Evolutionary conservation across 1,284 basidiomycete genomes (phyloP), one percentile per base, ranked within the genome.

Genomic region (Moniliella sp.): DNA sequence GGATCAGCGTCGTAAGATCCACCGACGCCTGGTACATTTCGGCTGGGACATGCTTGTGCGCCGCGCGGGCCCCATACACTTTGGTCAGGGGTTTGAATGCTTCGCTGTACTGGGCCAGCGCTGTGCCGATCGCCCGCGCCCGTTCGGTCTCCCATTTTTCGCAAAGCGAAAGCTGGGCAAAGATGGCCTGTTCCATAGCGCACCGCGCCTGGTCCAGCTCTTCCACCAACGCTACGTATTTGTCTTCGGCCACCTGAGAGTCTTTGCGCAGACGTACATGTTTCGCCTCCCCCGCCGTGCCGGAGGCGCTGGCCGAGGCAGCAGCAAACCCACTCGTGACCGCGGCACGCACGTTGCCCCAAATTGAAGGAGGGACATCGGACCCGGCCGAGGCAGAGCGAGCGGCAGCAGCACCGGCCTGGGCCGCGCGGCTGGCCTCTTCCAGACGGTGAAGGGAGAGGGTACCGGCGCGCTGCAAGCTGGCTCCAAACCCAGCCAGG

Each of bases 91-190:
- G 21, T 15, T 25, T 10, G 21, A 18, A 7, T 42, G 29, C 27
- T 41, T 37, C 16, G 39, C 30, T 1, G 34, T 25, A 5, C 29
- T 19, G 21, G 48, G 11, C 2, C 45, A 43, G 7, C 8, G 21
- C 12, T 40, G 35, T 25, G 47, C 49, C 46, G n/a, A 58, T 43
- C 1, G 55, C 55, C 4, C 35, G 31, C 9, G 49, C 41, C 14
- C 55, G 45, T 25, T 57, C 54, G 3, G 21, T 27, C 34, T 58
- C 55, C 48, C 50, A 57, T 7, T 42, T 40, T 32, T 55, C 47
- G 15, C 41, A 37, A 14, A 46, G 37, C 12, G 27, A 39, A 32
- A 48, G 54, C 28, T 57, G 50, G 32, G 51, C 50, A 17, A 48
- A 42, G 12, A 57, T 42, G 3, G 44, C 36, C 32, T 58, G 46